Base-by-base conservation (phyloP, 2,329 filamentous ascomycete genomes). In the Plectosphaerella sp. region DNA sequence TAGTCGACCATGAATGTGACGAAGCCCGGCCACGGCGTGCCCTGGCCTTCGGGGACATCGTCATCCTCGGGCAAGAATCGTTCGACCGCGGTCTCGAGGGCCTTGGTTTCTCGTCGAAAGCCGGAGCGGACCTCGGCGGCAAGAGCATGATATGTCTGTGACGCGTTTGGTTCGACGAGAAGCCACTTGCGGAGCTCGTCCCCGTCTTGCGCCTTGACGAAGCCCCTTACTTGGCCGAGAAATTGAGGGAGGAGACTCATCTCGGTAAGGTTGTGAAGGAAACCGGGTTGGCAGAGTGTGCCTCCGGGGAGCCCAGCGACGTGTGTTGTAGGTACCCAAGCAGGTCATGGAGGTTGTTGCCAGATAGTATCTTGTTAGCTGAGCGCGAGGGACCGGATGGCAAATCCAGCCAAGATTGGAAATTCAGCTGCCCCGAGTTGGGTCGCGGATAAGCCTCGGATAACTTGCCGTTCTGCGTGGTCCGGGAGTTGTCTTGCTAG, bases 1-100 rank as follows among this genome's bases (percentile, higher is more conserved):
- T 95, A 97, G 48, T 90, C 84, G 61, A 84, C 87, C 67, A 95
- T 82, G 63, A 96, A 95, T 3, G 83, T 79, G 48, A 87, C 76
- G 65, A 96, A 91, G 1, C 87, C 83, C 0, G 84, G 82, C 90
- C 91, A 96, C 0, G 80, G 77, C 8, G 86, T 80, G 42, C 79
- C 84, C 56, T 81, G 77, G 1, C 84, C 86, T 49, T 88, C 83
- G 0, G 77, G 74, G 2, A 83, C 78, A 42, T 87, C 79, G 49
- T 86, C 79, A 8, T 85, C 81, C 54, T 86, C 78, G 0, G 86
- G 85, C 2, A 93, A 75, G 11, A 79, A 72, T 45, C 76, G 77
- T 53, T 86, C 82, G 56, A 90, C 82, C 55, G 86, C 76, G 54
- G 74, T 75, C 47, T 87, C 84, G 46, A 91, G 73, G 15, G 79